These are phyloP conservation scores for Taxillus chinensis DNA, from an alignment of 164 flowering plant genomes.

Conservation along the genomic window DNA sequence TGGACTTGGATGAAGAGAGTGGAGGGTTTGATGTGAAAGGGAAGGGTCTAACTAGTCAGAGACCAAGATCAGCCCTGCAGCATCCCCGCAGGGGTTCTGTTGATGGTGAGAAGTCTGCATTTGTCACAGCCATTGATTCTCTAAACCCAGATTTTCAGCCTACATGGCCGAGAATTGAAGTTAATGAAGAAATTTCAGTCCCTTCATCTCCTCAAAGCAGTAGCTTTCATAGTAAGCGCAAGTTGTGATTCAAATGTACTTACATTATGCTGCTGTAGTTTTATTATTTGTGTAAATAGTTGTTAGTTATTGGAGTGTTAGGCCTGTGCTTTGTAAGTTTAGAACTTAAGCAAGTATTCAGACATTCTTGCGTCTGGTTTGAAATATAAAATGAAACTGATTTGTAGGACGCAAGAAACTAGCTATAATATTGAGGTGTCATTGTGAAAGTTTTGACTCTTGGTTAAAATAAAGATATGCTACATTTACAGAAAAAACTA, in stretches of 20 bases:
- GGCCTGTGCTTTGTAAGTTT: no score
- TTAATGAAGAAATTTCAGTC: conserved; percentile 13
- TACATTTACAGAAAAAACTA: no score
- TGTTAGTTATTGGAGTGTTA: no score
- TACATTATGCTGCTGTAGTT: background rate
- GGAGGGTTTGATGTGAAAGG: conserved; percentile 37
- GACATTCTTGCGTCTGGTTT: no score
- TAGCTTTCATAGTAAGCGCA: conserved; percentile 13
- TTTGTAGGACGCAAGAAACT: no score
- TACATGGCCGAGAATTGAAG: conserved; percentile 10
- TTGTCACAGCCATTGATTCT: conserved; percentile 22
- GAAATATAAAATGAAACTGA: no score
- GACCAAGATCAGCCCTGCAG: conserved; percentile 19
- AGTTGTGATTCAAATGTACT: background rate
- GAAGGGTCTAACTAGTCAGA: conserved; percentile 18
- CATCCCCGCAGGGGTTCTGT: conserved; percentile 22
- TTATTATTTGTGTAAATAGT: background rate
- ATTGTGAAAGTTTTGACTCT: no score
- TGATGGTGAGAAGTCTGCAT: conserved; percentile 15
- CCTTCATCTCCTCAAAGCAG: conserved; percentile 5
- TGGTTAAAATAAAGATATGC: no score
- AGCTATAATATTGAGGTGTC: no score
- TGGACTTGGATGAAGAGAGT: conserved; percentile 1
- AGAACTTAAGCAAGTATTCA: no score
- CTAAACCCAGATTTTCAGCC: conserved; percentile 1